Evolutionary conservation across 1,284 basidiomycete genomes (phyloP).

Genomic region (Malassezia furfur): DNA sequence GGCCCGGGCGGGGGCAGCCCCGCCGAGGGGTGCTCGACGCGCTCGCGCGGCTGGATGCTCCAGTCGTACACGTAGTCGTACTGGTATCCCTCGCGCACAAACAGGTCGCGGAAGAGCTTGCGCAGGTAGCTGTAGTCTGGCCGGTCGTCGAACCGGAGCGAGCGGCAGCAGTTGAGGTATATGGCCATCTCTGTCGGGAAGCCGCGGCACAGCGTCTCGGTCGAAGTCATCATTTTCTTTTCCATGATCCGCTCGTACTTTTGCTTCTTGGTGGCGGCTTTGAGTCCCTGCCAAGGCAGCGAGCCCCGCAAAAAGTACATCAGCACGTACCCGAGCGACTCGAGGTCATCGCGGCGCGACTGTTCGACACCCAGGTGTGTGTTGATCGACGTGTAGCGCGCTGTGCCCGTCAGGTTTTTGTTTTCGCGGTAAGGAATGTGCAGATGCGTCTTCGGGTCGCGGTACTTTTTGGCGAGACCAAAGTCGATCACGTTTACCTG

Average conservation of each 20-base stretch:
- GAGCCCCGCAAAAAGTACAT: constrained; percentile 49
- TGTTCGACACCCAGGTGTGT: constrained; percentile 80
- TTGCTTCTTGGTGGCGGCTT: constrained; percentile 49
- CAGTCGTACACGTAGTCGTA: constrained; percentile 49
- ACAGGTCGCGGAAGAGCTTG: constrained; percentile 50
- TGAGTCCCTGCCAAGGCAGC: constrained; percentile 47
- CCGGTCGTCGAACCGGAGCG: constrained; percentile 49
- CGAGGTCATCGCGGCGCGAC: constrained; percentile 47
- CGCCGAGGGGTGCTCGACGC: constrained; percentile 29
- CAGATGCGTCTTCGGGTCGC: constrained; percentile 97
- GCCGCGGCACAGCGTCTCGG: constrained; percentile 48
- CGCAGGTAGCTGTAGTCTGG: constrained; percentile 49
- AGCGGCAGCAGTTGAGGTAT: constrained; percentile 49
- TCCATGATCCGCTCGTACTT: constrained; percentile 50
- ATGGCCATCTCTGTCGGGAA: constrained; percentile 49
- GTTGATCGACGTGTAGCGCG: constrained; percentile 98
- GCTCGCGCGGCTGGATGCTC: constrained; percentile 44
- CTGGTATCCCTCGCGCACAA: constrained; percentile 49
- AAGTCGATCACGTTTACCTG: constrained; percentile 99
- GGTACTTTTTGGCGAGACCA: constrained; percentile 97
- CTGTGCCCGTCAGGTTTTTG: constrained; percentile 98
- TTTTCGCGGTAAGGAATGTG: constrained; percentile 99
- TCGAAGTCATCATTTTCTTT: constrained; percentile 50
- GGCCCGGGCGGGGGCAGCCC: constrained; percentile 17
- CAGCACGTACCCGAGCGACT: constrained; percentile 46